Percentiles rank a stretch among this genome's conserved stretches.
Evolutionary conservation across 352 stramenopile species (phyloP).

Genomic region (Phytophthora nicotianae): DNA sequence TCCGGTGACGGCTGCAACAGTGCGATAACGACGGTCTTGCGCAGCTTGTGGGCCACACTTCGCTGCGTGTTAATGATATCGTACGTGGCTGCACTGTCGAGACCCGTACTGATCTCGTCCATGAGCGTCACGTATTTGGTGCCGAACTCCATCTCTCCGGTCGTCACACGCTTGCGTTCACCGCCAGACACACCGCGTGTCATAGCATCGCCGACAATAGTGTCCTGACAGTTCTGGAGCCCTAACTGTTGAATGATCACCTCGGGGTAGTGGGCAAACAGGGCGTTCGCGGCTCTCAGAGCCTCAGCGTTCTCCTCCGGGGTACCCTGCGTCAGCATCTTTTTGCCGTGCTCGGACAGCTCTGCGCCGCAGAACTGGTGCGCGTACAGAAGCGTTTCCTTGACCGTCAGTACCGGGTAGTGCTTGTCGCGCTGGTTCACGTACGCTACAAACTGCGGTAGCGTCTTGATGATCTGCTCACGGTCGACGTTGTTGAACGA

Average conservation of each 20-base stretch:
- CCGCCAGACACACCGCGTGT: constrained; percentile 67
- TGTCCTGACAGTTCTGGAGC: constrained; percentile 2
- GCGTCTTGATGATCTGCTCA: constrained; percentile 31
- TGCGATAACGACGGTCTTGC: constrained; percentile 54
- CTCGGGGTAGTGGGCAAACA: neutral
- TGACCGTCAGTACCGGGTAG: constrained; percentile 16
- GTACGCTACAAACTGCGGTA: constrained; percentile 41
- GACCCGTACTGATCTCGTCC: constrained; percentile 73
- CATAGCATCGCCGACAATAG: constrained; percentile 26
- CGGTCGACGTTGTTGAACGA: constrained; percentile 45
- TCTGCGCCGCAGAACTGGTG: constrained; percentile 30
- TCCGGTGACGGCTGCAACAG: constrained; percentile 89
- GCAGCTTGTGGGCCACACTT: constrained; percentile 19
- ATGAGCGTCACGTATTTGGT: constrained; percentile 78
- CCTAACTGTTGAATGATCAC: constrained; percentile 8
- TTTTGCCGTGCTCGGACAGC: too few species aligned
- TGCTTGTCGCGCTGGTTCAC: constrained; percentile 25
- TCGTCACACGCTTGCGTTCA: constrained; percentile 65
- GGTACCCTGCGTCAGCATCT: too few species aligned
- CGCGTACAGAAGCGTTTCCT: constrained; percentile 20
- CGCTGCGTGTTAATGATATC: constrained; percentile 31
- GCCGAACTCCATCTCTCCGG: constrained; percentile 87
- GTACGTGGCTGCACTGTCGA: constrained; percentile 45
- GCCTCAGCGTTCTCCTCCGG: neutral
- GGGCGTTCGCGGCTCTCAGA: neutral